Evolutionary conservation across 768 basidiomycete genomes (phyloP).

Genomic region (Leucosporidium scottii): DNA sequence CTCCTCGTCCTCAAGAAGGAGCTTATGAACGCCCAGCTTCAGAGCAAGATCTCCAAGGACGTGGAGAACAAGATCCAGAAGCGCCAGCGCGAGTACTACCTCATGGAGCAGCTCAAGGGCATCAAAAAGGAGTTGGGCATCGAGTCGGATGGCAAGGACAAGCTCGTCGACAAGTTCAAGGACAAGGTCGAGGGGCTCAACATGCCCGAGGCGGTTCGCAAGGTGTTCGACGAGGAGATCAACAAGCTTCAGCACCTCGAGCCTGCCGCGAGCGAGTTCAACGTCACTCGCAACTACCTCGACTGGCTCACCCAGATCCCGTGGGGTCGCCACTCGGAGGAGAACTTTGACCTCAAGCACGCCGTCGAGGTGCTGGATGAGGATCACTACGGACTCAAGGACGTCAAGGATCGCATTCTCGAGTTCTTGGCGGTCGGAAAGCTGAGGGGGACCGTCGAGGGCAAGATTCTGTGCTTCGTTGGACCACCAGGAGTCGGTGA

Average conservation of each 20-base stretch:
- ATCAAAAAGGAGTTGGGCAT: constrained; percentile 47
- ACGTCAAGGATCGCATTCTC: constrained; percentile 83
- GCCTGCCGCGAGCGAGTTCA: constrained; percentile 40
- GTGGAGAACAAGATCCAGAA: constrained; percentile 66
- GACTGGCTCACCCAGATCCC: constrained; percentile 71
- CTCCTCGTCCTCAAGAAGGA: constrained; percentile 94
- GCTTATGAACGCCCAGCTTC: constrained; percentile 90
- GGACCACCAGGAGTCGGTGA: constrained; percentile 87
- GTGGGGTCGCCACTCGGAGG: constrained; percentile 89
- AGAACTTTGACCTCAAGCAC: constrained; percentile 58
- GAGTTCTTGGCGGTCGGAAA: constrained; percentile 88
- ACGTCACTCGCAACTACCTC: constrained; percentile 52
- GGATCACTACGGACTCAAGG: constrained; percentile 92
- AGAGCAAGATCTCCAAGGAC: constrained; percentile 83
- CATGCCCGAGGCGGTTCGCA: constrained; percentile 71
- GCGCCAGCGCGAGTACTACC: constrained; percentile 38
- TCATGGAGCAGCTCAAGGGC: constrained; percentile 39
- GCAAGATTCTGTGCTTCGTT: constrained; percentile 93
- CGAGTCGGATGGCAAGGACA: constrained; percentile 73
- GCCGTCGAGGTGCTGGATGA: constrained; percentile 76
- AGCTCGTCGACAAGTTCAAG: constrained; percentile 64
- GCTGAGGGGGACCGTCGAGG: constrained; percentile 81
- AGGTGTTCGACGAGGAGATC: constrained; percentile 94
- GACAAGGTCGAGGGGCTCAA: constrained; percentile 78
- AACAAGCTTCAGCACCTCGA: constrained; percentile 81